Base-by-base conservation (phyloP, 495 filamentous ascomycete genomes). In the Jackrogersella minutella region DNA sequence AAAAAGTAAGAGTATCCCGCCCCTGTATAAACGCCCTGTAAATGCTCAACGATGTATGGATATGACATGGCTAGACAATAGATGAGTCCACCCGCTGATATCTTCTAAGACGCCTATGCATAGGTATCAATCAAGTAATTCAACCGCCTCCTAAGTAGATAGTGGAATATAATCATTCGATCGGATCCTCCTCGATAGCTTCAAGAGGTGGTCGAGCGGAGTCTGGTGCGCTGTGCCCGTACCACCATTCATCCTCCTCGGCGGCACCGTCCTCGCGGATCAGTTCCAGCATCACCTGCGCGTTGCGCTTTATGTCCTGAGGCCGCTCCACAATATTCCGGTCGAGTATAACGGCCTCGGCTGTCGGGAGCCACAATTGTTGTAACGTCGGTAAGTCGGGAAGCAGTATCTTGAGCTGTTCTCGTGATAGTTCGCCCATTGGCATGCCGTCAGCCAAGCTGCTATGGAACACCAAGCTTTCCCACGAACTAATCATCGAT, bases 221-320 rank as follows among this genome's bases (percentile, higher is more conserved):
- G 39, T 77, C 79, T 40, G 70, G 79, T 21, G 74, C 77, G 19
- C 57, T 62, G 51, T 70, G 80, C 44, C 76, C 84, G 64, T 81
- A 83, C 64, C 73, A 75, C 84, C 84, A 86, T 56, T 85, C 80
- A 50, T 85, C 84, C 36, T 82, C 75, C 7, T 81, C 81, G 17
- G 80, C 81, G 9, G 76, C 68, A 17, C 76, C 80, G 50, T 84
- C 80, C 34, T 85, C 84, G 14, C 79, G 75, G 56, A 86, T 85
- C 5, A 86, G 69, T 14, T 85, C 81, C 43, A 83, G 68, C 53
- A 86, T 72, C 11, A 85, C 79, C 55, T 82, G 79, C 6, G 72
- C 77, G 41, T 84, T 85, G 14, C 83, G 78, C 65, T 81, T 81
- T 53, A 86, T 86, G 17, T 85, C 80, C 40, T 78, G 73, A 0